Evolutionary conservation across 177 flowering plant species (phyloP).

Genomic region (Vitis hybrid): DNA sequence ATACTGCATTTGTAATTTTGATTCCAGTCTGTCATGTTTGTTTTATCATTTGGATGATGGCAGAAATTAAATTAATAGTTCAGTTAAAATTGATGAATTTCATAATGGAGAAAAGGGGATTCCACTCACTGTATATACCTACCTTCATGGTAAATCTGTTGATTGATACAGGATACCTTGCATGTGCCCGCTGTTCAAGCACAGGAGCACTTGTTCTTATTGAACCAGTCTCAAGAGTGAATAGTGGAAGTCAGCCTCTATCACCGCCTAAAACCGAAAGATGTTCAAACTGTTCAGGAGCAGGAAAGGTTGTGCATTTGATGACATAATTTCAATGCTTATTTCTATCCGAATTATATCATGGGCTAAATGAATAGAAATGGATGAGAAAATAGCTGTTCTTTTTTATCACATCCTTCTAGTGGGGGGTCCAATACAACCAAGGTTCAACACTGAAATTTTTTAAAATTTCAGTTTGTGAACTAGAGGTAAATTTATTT

Average conservation of each 20-base stretch:
- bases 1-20: too few species aligned
- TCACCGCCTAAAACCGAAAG: conserved; percentile 78
- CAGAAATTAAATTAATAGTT: too few species aligned
- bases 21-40: too few species aligned
- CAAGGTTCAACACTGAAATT: too few species aligned
- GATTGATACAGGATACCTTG: conserved; percentile 76
- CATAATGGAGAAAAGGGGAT: too few species aligned
- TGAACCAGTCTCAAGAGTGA: conserved; percentile 65
- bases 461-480: too few species aligned
- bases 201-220: conserved; percentile 74
- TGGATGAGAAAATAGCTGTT: neutral
- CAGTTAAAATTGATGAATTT: too few species aligned
- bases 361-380: too few species aligned
- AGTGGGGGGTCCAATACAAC: neutral
- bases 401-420: neutral
- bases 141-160: neutral
- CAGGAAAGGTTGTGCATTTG: conserved; percentile 74
- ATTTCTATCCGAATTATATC: neutral
- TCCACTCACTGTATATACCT: too few species aligned
- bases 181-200: conserved; percentile 94
- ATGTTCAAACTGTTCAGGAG: conserved; percentile 90
- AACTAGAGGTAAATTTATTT: neutral
- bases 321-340: conserved; percentile 1
- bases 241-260: conserved; percentile 62
- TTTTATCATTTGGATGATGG: too few species aligned